phyloP scores from a whole-genome alignment of 495 filamentous ascomycete species.

The Penicillium turbatum region DNA sequence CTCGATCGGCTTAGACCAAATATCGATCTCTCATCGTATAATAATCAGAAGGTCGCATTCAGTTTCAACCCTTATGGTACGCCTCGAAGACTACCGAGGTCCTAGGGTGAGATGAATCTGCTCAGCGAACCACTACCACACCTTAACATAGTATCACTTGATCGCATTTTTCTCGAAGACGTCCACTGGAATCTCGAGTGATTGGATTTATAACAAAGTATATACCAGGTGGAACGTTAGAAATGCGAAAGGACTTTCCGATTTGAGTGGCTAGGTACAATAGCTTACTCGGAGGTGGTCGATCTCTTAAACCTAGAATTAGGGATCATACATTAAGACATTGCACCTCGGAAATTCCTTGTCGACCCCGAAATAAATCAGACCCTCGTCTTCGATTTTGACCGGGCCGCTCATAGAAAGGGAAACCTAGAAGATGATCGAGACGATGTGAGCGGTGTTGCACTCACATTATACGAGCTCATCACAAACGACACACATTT shows the following conservation, averaged over 20 bases:
- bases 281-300: constrained; percentile 33
- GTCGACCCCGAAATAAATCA: constrained; percentile 27
- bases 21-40: constrained; percentile 10
- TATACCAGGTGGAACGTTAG: constrained; percentile 30
- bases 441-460: constrained; percentile 36
- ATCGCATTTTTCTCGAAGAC: constrained; percentile 31
- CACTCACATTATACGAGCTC: constrained; percentile 39
- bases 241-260: constrained; percentile 25
- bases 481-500: constrained; percentile 33
- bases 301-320: constrained; percentile 38
- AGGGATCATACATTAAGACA: constrained; percentile 40
- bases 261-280: constrained; percentile 34
- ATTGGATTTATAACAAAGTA: constrained; percentile 41
- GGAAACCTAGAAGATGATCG: constrained; percentile 18
- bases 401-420: constrained; percentile 23
- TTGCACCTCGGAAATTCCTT: constrained; percentile 36
- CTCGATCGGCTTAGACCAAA: constrained; percentile 19
- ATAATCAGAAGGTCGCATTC: neutral
- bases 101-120: constrained; percentile 37
- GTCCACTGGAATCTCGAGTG: constrained; percentile 26
- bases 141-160: constrained; percentile 33
- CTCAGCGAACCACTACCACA: constrained; percentile 29
- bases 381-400: constrained; percentile 41
- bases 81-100: constrained; percentile 17
- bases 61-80: neutral